These are phyloP conservation scores for Suillus americanus DNA, from an alignment of 768 basidiomycete genomes.

Conservation along the genomic window DNA sequence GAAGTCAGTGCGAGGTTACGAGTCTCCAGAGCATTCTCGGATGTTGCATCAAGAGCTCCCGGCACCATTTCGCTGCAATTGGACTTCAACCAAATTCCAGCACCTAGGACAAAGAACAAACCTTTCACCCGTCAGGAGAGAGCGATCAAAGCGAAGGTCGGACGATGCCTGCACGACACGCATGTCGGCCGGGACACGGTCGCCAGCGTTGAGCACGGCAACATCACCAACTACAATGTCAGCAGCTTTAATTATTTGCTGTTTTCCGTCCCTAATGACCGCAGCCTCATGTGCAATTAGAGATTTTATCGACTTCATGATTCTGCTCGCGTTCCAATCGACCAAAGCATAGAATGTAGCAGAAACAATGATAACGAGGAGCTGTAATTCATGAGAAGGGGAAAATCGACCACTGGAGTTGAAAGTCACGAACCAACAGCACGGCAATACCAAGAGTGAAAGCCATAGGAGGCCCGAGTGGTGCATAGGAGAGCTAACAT, in stretches of 20 bases:
- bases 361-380: slow-evolving; percentile 57
- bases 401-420: background rate
- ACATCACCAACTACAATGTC: slow-evolving; percentile 70
- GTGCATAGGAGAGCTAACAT: slow-evolving; percentile 21
- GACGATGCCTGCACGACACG: slow-evolving; percentile 57
- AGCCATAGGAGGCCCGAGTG: slow-evolving; percentile 51
- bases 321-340: slow-evolving; percentile 33
- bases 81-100: background rate
- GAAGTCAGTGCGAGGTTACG: slow-evolving; percentile 49
- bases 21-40: slow-evolving; percentile 43
- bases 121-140: slow-evolving; percentile 66
- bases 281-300: slow-evolving; percentile 37
- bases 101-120: slow-evolving; percentile 34
- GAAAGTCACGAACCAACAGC: slow-evolving; percentile 1
- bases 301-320: slow-evolving; percentile 48
- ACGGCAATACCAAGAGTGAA: slow-evolving; percentile 53
- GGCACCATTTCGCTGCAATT: slow-evolving; percentile 31
- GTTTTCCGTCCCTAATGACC: slow-evolving; percentile 45
- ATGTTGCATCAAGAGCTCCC: slow-evolving; percentile 38
- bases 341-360: slow-evolving; percentile 13
- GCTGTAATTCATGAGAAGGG: slow-evolving; percentile 59
- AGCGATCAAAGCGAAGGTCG: slow-evolving; percentile 62
- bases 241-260: slow-evolving; percentile 50
- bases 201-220: slow-evolving; percentile 60
- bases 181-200: slow-evolving; percentile 71